Evolutionary conservation across 2,329 filamentous ascomycete genomes (phyloP).

Genomic region (Aspergillus sp.): DNA sequence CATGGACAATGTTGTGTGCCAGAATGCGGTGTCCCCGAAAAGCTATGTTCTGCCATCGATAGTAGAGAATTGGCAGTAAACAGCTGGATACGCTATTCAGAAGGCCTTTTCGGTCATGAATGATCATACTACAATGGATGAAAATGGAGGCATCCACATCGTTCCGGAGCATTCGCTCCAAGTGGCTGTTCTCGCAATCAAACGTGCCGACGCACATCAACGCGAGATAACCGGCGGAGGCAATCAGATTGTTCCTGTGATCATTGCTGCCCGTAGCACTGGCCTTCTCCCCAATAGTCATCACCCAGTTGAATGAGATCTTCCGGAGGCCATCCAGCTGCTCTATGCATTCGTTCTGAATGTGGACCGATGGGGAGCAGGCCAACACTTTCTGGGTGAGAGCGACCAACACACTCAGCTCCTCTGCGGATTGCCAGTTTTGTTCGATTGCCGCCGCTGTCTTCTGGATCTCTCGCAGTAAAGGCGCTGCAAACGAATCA

Average conservation of each 20-base stretch:
- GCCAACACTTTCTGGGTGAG: slow-evolving; percentile 50
- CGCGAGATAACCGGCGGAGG: slow-evolving; percentile 42
- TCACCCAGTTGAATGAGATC: slow-evolving; percentile 46
- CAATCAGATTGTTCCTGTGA: slow-evolving; percentile 34
- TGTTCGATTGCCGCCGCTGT: slow-evolving; percentile 41
- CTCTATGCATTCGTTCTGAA: slow-evolving; percentile 28
- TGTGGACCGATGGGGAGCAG: slow-evolving; percentile 27
- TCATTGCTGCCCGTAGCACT: slow-evolving; percentile 24
- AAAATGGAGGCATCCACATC: slow-evolving; percentile 34
- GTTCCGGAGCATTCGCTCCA: slow-evolving; percentile 30
- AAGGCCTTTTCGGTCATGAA: slow-evolving; percentile 36
- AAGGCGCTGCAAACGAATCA: slow-evolving; percentile 21
- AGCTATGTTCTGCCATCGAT: slow-evolving; percentile 26
- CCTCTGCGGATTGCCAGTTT: slow-evolving; percentile 55
- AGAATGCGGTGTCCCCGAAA: slow-evolving; percentile 18
- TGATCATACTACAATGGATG: slow-evolving; percentile 40
- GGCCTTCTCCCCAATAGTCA: slow-evolving; percentile 32
- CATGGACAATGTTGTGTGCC: slow-evolving; percentile 7
- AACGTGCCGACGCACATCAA: slow-evolving; percentile 50
- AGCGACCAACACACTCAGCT: slow-evolving; percentile 43
- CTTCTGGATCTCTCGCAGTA: slow-evolving; percentile 38
- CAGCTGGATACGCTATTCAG: slow-evolving; percentile 5
- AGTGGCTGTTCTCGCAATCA: slow-evolving; percentile 41
- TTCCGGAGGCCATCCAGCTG: slow-evolving; percentile 37
- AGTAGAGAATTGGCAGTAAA: slow-evolving; percentile 21